Base-by-base conservation (phyloP, 805 yeast genomes). In the Starmerella apis region DNA sequence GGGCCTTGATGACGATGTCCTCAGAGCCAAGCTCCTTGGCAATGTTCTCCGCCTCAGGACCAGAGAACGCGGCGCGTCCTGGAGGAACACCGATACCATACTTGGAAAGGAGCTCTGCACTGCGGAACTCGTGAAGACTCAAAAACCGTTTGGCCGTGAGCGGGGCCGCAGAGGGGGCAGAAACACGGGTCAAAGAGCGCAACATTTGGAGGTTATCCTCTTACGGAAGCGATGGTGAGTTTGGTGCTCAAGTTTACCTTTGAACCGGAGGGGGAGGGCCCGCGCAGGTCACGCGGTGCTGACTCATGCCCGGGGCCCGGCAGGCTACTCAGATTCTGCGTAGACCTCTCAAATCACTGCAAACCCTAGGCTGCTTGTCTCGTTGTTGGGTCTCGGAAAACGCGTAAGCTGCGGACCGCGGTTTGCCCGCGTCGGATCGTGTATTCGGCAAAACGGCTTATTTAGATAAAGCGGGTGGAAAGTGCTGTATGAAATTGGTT, bases 1-100 rank as follows among this genome's bases (percentile, higher is more conserved):
- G 99, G 55, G 98, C 98, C 75, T 92, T 92, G 69, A 92, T 77
- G 56, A 92, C 99, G 70, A 92, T 74, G 62, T 84, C 94, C 63
- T 81, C 80, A 58, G 84, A 76, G 60, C 61, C 63, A 64, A 92
- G 76, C 51, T 73, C 70, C 71, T 81, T 77, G 60, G 97, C 97
- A 48, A 81, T 80, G 52, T 81, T 75, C 67, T 68, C 84, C 38
- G 97, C 97, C 57, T 83, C 94, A 63, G 83, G 83, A 45, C 95
- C 81, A 46, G 95, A 83, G 61, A 81, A 77, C 58, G 97, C 94
- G 54, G 95, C 92, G 58, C 74, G 80, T 64, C 99, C 99, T 51
- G 73, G 74, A 54, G 99, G 98, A 45, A 86, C 88, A 57, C 86
- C 87, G 46, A 92, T 81, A 56, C 88, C 95, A 72, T 87, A 90